A percentile compares a stretch with the other conserved stretches of the same genome.
Conservation (phyloP, 2,329 filamentous ascomycete genomes). For the Sporothrix mexicana region DNA sequence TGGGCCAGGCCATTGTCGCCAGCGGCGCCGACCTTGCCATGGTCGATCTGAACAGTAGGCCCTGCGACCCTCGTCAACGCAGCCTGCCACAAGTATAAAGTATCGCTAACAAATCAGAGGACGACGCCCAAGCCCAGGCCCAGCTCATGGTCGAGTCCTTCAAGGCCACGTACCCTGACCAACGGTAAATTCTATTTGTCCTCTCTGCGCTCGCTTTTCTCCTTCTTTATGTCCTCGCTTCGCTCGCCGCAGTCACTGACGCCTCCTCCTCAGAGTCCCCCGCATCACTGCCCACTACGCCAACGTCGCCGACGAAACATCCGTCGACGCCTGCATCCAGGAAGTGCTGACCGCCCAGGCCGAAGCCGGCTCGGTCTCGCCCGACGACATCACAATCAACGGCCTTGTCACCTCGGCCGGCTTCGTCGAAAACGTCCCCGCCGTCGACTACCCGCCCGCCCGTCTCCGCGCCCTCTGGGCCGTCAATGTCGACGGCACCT, state of each 20-base stretch:
- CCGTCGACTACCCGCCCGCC: constrained; percentile 87
- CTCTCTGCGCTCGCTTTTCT: constrained; percentile 37
- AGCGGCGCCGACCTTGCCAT: constrained; percentile 89
- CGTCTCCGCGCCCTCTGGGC: constrained; percentile 92
- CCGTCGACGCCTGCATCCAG: constrained; percentile 74
- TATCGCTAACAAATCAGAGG: constrained; percentile 59
- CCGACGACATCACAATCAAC: constrained; percentile 68
- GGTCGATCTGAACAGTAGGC: constrained; percentile 85
- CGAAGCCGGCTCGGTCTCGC: constrained; percentile 47
- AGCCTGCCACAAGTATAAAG: neutral
- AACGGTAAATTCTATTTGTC: constrained; percentile 54
- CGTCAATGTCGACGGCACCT: constrained; percentile 92
- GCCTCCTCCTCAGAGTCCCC: constrained; percentile 60
- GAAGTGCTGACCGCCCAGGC: constrained; percentile 70
- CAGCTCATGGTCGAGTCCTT: constrained; percentile 75
- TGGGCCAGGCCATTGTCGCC: constrained; percentile 88
- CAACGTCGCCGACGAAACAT: constrained; percentile 81
- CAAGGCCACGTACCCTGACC: constrained; percentile 77
- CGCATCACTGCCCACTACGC: constrained; percentile 89
- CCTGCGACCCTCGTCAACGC: neutral
- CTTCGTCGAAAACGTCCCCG: constrained; percentile 95
- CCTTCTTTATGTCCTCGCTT: neutral
- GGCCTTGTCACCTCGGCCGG: constrained; percentile 94
- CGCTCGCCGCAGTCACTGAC: neutral
- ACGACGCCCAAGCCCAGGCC: constrained; percentile 82